A percentile compares a stretch with the other conserved stretches of the same genome.
These are phyloP conservation scores for Phytopythium boreale DNA, from an alignment of 352 stramenopile genomes.

Conservation along the genomic window DNA sequence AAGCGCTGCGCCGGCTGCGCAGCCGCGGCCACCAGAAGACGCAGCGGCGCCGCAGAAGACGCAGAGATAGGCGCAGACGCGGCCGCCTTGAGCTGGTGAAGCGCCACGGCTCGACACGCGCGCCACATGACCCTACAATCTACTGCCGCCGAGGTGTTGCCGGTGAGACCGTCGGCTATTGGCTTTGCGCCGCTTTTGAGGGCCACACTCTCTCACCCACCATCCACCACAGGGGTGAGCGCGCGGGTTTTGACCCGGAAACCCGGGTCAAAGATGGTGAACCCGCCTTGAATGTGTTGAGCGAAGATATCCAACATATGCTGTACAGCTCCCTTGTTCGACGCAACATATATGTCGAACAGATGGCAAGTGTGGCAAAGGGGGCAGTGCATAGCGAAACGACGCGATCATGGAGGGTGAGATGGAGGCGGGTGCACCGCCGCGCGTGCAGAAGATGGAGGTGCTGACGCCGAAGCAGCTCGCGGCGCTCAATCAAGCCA, in stretches of 20 bases:
- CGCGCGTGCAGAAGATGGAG: conserved; percentile 41
- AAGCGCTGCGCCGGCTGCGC: conserved; percentile 18
- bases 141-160: not conserved
- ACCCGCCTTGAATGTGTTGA: too few species aligned
- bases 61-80: conserved; percentile 12
- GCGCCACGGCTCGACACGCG: conserved; percentile 42
- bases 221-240: not conserved
- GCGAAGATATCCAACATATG: too few species aligned
- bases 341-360: too few species aligned
- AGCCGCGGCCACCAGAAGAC: not conserved
- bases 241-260: too few species aligned
- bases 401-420: conserved; percentile 11
- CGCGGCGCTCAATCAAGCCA: conserved; percentile 63
- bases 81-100: conserved; percentile 32
- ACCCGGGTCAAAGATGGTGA: too few species aligned
- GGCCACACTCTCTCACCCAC: not conserved
- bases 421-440: not conserved
- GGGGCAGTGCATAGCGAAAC: too few species aligned
- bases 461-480: conserved; percentile 63
- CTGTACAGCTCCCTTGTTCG: too few species aligned
- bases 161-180: not conserved
- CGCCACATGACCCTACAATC: conserved; percentile 42
- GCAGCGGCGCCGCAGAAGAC: conserved; percentile 7
- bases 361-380: too few species aligned
- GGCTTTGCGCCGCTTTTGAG: not conserved